Conservation (phyloP, 2,329 filamentous ascomycete genomes). For the Penicillium brevicompactum region DNA sequence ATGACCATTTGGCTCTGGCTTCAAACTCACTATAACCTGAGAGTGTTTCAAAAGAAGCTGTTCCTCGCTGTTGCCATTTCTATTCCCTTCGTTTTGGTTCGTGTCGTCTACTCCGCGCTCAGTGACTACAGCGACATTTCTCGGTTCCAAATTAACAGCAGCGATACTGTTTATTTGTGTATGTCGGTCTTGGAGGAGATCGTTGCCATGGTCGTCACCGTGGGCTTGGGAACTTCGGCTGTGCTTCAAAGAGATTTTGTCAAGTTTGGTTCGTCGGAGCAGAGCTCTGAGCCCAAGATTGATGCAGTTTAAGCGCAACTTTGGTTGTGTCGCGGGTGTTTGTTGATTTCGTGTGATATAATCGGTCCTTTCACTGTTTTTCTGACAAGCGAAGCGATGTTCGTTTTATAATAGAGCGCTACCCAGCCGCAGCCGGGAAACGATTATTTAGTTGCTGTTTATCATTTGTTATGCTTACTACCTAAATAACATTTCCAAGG, state of each 20-base stretch:
- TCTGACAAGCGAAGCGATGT: no score
- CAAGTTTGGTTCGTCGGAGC: not conserved
- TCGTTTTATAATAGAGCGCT: no score
- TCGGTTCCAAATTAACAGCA: conserved; percentile 9
- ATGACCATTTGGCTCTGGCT: conserved; percentile 15
- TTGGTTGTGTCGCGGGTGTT: not conserved
- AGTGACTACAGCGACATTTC: conserved; percentile 19
- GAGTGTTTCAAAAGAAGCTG: conserved; percentile 26
- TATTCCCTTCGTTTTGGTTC: conserved; percentile 29
- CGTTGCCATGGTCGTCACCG: conserved; percentile 23
- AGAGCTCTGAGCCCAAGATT: not conserved
- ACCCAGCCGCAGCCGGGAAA: no score
- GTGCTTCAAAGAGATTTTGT: conserved; percentile 5
- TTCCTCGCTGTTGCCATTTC: conserved; percentile 30
- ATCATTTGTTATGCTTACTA: no score
- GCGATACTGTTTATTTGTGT: conserved; percentile 31
- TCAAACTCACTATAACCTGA: conserved; percentile 7
- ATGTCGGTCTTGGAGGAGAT: conserved; percentile 37
- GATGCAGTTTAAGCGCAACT: not conserved
- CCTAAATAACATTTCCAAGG: no score
- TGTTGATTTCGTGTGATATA: not conserved
- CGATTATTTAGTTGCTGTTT: no score
- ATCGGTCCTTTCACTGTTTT: not conserved
- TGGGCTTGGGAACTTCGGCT: conserved; percentile 22
- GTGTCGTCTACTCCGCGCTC: conserved; percentile 30